Percentiles rank a stretch among this genome's conserved stretches.
These are phyloP conservation scores for Pythium dissotocum DNA, from an alignment of 352 stramenopile species.

Conservation along the genomic window DNA sequence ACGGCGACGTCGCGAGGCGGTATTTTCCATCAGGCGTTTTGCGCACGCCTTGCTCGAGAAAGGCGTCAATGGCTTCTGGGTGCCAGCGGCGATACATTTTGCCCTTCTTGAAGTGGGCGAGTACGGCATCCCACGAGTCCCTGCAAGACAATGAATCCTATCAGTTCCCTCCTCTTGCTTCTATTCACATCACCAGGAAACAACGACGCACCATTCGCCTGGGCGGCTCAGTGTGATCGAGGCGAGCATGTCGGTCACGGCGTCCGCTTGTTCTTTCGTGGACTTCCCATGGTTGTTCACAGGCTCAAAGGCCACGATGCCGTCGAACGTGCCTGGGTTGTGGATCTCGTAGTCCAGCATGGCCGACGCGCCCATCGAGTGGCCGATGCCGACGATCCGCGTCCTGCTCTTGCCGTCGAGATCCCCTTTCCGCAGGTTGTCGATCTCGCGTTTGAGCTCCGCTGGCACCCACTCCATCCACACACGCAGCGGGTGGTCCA, in stretches of 20 bases:
- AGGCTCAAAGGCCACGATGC: constrained; percentile 19
- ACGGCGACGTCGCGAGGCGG: constrained; percentile 16
- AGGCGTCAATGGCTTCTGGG: constrained; percentile 10
- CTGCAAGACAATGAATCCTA: background rate
- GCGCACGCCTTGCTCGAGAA: constrained; percentile 16
- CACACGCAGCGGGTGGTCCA: constrained; percentile 26
- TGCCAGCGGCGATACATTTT: constrained; percentile 18
- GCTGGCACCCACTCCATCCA: constrained; percentile 12
- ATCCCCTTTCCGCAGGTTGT: background rate
- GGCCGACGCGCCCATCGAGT: constrained; percentile 18
- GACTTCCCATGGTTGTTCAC: background rate
- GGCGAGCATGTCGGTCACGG: background rate
- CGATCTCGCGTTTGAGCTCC: background rate
- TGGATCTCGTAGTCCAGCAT: constrained; percentile 15
- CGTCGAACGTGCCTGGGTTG: constrained; percentile 12
- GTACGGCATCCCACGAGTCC: constrained; percentile 21
- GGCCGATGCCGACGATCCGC: constrained; percentile 18
- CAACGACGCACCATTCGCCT: background rate
- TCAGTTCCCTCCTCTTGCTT: background rate
- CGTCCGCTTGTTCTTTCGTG: background rate
- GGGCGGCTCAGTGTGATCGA: background rate
- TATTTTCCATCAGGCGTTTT: constrained; percentile 14
- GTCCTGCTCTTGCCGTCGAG: background rate
- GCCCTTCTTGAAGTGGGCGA: constrained; percentile 12
- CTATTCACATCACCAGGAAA: too few species aligned